Base-by-base conservation (phyloP, 148 eudicot species). In the Nepenthes mirabilis region DNA sequence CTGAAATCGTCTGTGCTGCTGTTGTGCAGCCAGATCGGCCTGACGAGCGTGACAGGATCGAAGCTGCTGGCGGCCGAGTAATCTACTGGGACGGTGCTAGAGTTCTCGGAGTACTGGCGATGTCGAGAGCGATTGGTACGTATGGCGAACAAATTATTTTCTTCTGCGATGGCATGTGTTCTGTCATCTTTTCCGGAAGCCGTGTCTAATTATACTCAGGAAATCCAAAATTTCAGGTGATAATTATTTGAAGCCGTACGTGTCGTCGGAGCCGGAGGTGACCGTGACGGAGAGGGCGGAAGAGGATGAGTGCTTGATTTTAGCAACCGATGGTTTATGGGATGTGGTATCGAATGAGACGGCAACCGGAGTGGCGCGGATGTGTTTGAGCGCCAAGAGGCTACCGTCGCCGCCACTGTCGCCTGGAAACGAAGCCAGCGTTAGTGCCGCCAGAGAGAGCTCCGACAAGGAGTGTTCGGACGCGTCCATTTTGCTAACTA, bases 241-340 rank as follows among this genome's bases (percentile, higher is more conserved):
- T 47, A 83, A 74, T 53, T 90, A 90, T 57, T 59, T 90, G 52
- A 90, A 90, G 64, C 97, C 97, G 2, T 86, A 72, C 52, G 97
- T 90, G 1, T 83, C 82, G 64, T 70, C 94, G 34, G 83, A 86
- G 55, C 94, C 97, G 62, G 97, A 90, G 64, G 94, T 90, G 57
- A 90, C 88, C 12, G 60, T 83, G 0, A 83, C 75, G 13, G 84
- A 82, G 13, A 75, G 97, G 34, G 75, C 65, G 49, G 32, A 54
- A 0, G 88, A 78, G 33, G 97, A 90, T 53, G 97, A 82, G 73
- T 90, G 94, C 52, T 56, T 90, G 36, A 82, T 86, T 2, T 55
- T 90, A 33, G 97, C 97, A 0, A 90, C 84, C 37, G 97, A 90
- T 53, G 95, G 97, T 0, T 68, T 90, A 2, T 90, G 97, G 97